These are phyloP conservation scores for Podaxis sp. DNA, from an alignment of 768 basidiomycete genomes.

Conservation along the genomic window DNA sequence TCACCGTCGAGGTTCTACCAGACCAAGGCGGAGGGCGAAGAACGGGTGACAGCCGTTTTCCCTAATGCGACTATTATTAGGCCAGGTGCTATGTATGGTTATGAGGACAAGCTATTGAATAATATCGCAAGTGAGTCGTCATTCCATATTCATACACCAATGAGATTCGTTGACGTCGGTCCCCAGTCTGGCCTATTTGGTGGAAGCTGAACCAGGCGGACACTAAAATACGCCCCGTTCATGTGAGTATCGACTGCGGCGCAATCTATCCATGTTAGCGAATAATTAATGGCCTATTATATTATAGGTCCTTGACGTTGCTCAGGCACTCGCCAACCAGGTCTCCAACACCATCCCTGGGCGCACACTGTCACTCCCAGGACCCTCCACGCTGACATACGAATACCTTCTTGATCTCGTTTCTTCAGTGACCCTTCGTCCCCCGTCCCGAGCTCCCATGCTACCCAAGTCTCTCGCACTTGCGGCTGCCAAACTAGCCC, in stretches of 20 bases:
- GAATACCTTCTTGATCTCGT: constrained; percentile 81
- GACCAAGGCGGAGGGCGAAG: constrained; percentile 89
- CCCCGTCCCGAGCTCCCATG: constrained; percentile 67
- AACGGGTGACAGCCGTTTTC: constrained; percentile 79
- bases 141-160: constrained; percentile 10
- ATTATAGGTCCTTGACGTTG: constrained; percentile 84
- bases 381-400: constrained; percentile 82
- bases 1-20: constrained; percentile 85
- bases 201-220: constrained; percentile 90
- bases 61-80: constrained; percentile 85
- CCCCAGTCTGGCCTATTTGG: constrained; percentile 83
- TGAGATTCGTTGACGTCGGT: constrained; percentile 6
- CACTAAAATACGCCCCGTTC: constrained; percentile 88
- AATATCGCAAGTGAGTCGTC: constrained; percentile 77
- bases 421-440: constrained; percentile 73
- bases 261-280: constrained; percentile 12
- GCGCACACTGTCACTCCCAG: constrained; percentile 79
- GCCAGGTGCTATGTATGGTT: constrained; percentile 86
- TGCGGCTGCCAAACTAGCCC: constrained; percentile 55
- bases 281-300: constrained; percentile 15
- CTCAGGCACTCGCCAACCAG: constrained; percentile 84
- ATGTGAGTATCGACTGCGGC: constrained; percentile 53
- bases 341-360: constrained; percentile 59
- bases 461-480: constrained; percentile 75
- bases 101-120: constrained; percentile 91